Evolutionary conservation across 768 basidiomycete genomes (phyloP), one percentile per base, ranked within the genome.

Genomic region (Pisolithus albus): DNA sequence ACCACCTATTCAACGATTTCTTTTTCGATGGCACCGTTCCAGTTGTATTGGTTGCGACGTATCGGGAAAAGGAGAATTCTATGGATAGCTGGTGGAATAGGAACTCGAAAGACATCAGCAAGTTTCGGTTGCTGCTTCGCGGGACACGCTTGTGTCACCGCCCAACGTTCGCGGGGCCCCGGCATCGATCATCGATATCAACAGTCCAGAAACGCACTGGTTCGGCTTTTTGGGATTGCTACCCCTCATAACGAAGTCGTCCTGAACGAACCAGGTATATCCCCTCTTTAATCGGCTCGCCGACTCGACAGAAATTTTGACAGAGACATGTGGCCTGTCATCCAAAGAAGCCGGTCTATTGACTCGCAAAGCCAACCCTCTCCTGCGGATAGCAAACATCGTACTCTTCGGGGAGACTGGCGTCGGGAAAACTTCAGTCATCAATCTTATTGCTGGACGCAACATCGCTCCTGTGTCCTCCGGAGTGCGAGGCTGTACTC

Each of bases 381-480:
- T 56, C 7, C 55, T 52, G 43, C 55, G 21, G 34, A 52, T 56
- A 51, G 51, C 60, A 44, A 70, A 68, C 36, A 56, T 65, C 5
- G 56, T 75, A 42, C 39, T 75, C 15, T 75, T 76, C 40, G 74
- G 75, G 6, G 72, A 74, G 43, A 56, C 68, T 0, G 74, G 74
- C 26, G 53, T 44, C n/a, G 69, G 70, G 41, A 76, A 77, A 52
- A 71, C 71, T 48, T 70, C 71, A 0, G 51, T 75, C 41, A 54
- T 75, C 52, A 76, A 76, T 55, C 67, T 77, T 56, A 26, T 75
- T 23, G 47, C 54, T n/a, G 66, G 63, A 5, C 16, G 44, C 26
- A 26, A 26, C 26, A 48, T 51, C 15, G 73, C 74, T 1, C 39
- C 2, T 5, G 60, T 59, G 1, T 72, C 71, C 16, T 65, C 61